Evolutionary conservation across 2,329 filamentous ascomycete genomes (phyloP).

Genomic region (Neonectria punicea): DNA sequence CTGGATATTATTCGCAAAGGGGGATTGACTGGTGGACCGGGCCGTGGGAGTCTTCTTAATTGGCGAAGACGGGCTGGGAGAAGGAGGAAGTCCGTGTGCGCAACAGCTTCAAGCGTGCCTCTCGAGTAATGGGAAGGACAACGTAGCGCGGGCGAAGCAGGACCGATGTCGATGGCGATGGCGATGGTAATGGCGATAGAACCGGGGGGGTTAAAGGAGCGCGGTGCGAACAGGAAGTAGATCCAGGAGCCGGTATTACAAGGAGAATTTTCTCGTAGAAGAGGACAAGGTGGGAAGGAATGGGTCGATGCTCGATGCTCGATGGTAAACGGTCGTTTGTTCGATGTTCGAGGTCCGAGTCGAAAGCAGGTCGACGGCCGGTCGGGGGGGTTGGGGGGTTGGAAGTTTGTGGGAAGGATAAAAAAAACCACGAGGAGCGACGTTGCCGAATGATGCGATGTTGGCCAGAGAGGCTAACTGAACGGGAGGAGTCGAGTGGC

Average conservation of each 20-base stretch:
- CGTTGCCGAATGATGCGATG: slow-evolving; percentile 33
- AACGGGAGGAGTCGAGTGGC: slow-evolving; percentile 31
- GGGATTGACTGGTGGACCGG: slow-evolving; percentile 19
- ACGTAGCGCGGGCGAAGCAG: neutral
- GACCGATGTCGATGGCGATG: slow-evolving; percentile 35
- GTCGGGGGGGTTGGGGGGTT: slow-evolving; percentile 18
- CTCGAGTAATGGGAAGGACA: slow-evolving; percentile 11
- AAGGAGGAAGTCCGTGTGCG: slow-evolving; percentile 10
- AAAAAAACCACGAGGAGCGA: slow-evolving; percentile 17
- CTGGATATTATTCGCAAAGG: slow-evolving; percentile 41
- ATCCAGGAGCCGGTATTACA: slow-evolving; percentile 50
- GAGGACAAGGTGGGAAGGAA: slow-evolving; percentile 33
- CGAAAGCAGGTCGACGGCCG: slow-evolving; percentile 36
- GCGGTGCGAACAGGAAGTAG: slow-evolving; percentile 42
- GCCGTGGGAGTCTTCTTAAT: slow-evolving; percentile 15
- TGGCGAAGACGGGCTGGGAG: slow-evolving; percentile 5
- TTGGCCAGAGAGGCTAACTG: slow-evolving; percentile 39
- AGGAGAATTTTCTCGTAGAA: slow-evolving; percentile 44
- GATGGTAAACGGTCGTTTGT: neutral
- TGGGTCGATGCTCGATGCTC: slow-evolving; percentile 9
- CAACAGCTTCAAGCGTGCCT: slow-evolving; percentile 11
- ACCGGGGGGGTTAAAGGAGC: slow-evolving; percentile 38
- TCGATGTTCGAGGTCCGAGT: slow-evolving; percentile 18
- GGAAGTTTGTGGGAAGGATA: slow-evolving; percentile 13
- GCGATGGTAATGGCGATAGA: slow-evolving; percentile 10